Evolutionary conservation across 2,329 filamentous ascomycete genomes (phyloP), one percentile per base, ranked within the genome.

Genomic region (Pezicula neosporulosa): DNA sequence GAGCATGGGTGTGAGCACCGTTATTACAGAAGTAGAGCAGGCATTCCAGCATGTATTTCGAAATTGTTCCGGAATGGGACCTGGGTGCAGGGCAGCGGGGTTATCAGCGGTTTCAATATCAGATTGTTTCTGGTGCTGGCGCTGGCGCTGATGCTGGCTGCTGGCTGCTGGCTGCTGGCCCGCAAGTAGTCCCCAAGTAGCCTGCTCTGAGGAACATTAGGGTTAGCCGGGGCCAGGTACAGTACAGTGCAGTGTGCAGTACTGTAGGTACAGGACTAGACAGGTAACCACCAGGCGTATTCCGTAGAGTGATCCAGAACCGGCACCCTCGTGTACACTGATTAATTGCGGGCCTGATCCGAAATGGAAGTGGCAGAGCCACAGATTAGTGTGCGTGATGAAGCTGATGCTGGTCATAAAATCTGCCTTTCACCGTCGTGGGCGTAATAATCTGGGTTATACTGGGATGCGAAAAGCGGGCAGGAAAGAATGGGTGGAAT

Each of bases 311-410:
- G 50, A 43, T 52, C 49, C 53, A 55, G 52, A 47, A 28, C 33
- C 49, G 50, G 48, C 47, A 49, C 47, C 47, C 50, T 56, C 46
- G 30, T 46, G 47, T 45, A 52, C 39, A 51, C 37, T 44, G 43
- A 50, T 54, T 54, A 52, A 43, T 53, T 47, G 55, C 46, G 51
- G 53, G 50, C 51, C 57, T 50, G 41, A 42, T 59, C 56, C 59
- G 55, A 61, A 52, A 60, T 62, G 47, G 48, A 54, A 61, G 60
- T 60, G 58, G 56, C 57, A 62, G 55, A 50, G 52, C 52, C 53
- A 54, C 47, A 53, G 41, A 56, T 53, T 36, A 53, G 53, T 49
- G 30, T 33, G 51, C 51, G 54, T 54, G 50, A 55, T 49, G 37
- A 38, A 51, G 30, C 19, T 49, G 47, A 50, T 50, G 47, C 51